Conservation (phyloP, 2,329 filamentous ascomycete species). For the Alternaria triticimaculans region DNA sequence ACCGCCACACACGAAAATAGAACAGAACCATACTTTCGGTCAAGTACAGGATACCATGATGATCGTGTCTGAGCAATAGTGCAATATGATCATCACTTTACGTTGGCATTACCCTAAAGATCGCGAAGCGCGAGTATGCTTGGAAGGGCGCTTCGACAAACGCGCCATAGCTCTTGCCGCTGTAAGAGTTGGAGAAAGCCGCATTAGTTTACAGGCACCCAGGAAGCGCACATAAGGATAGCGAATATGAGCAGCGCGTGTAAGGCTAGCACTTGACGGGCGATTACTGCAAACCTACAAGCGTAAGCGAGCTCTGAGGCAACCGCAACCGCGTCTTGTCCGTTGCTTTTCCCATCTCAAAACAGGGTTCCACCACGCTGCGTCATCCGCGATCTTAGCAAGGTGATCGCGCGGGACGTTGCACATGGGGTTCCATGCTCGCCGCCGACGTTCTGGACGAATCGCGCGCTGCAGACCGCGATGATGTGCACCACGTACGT, state of each 20-base stretch:
- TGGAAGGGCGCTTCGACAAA: neutral
- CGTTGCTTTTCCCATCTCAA: conserved; percentile 12
- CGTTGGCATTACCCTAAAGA: neutral
- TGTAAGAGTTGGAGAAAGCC: neutral
- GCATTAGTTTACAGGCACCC: neutral
- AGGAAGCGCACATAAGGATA: neutral
- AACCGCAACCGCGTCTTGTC: conserved; percentile 16
- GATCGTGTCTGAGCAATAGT: neutral
- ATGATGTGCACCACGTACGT: conserved; percentile 20
- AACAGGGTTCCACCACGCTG: conserved; percentile 32
- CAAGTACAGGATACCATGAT: neutral
- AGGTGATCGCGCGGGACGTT: conserved; percentile 22
- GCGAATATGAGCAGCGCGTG: neutral
- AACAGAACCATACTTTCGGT: neutral
- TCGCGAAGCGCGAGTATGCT: neutral
- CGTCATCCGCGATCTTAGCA: conserved; percentile 25
- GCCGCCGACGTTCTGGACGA: conserved; percentile 17
- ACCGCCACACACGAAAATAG: neutral
- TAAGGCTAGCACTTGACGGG: neutral
- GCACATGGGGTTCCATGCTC: conserved; percentile 31
- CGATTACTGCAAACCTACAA: neutral
- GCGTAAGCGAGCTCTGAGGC: conserved; percentile 12
- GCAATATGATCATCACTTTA: neutral
- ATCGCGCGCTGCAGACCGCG: conserved; percentile 4
- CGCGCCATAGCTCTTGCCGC: neutral